Conservation (phyloP, 75 land plant species). For the Gnetum montanum region DNA sequence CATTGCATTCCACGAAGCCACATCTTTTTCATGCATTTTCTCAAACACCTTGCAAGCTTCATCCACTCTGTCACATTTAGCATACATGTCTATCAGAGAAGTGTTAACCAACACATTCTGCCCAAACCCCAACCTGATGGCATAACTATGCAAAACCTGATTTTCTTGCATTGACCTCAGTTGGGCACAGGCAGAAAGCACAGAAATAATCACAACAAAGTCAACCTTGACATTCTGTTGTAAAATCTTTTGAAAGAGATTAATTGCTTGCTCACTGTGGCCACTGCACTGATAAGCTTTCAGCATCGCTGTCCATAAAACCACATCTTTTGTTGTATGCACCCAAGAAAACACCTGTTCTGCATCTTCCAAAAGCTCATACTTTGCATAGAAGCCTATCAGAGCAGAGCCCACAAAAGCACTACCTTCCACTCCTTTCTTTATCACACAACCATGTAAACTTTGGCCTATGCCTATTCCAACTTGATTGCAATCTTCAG, state of each 20-base stretch:
- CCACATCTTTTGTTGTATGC: constrained; percentile 44
- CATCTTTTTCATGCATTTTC: constrained; percentile 11
- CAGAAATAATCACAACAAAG: constrained; percentile 24
- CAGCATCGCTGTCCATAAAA: constrained; percentile 61
- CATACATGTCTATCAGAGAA: constrained; percentile 47
- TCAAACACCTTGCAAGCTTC: constrained; percentile 37
- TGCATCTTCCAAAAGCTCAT: constrained; percentile 21
- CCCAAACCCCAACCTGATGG: constrained; percentile 21
- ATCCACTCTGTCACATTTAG: constrained; percentile 27
- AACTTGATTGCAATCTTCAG: too few species aligned
- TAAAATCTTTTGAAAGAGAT: constrained; percentile 21
- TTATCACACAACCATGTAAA: constrained; percentile 23
- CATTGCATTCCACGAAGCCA: constrained; percentile 44
- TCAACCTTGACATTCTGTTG: constrained; percentile 16
- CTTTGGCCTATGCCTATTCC: constrained; percentile 35
- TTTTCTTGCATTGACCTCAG: constrained; percentile 27
- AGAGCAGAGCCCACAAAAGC: constrained; percentile 30
- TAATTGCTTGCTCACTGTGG: constrained; percentile 15
- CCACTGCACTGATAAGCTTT: constrained; percentile 34
- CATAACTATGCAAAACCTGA: constrained; percentile 32
- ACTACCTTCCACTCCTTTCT: constrained; percentile 9
- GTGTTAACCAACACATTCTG: constrained; percentile 27
- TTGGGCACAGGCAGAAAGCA: constrained; percentile 27
- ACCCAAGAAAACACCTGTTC: constrained; percentile 30
- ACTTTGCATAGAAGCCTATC: constrained; percentile 30